Evolutionary conservation across 1,284 basidiomycete genomes (phyloP).

Genomic region (Anthracocystis panici-leucophaei): DNA sequence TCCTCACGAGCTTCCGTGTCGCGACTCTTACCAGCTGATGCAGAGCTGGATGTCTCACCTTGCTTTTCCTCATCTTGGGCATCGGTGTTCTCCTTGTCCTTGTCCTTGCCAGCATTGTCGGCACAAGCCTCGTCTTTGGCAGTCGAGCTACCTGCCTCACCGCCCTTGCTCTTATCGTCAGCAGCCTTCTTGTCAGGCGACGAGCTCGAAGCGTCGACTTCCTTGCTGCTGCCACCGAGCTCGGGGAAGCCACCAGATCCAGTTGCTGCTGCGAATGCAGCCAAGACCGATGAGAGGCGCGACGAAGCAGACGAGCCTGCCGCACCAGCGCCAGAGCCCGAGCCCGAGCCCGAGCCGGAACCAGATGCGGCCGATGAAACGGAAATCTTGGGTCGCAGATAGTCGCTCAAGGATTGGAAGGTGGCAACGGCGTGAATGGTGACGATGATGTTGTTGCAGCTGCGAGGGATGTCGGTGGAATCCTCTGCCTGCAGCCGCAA

Average conservation of each 20-base stretch:
- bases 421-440: conserved; percentile 68
- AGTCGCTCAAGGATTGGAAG: conserved; percentile 64
- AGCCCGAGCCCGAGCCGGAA: conserved; percentile 75
- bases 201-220: conserved; percentile 51
- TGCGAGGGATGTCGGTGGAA: conserved; percentile 55
- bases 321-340: conserved; percentile 35
- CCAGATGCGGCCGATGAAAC: conserved; percentile 63
- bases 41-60: conserved; percentile 18
- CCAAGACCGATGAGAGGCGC: conserved; percentile 87
- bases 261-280: conserved; percentile 81
- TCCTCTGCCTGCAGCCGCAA: conserved; percentile 65
- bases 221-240: conserved; percentile 74
- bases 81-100: conserved; percentile 2
- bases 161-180: conserved; percentile 44
- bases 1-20: conserved; percentile 34
- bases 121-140: background rate
- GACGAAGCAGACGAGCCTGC: conserved; percentile 69
- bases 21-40: conserved; percentile 8
- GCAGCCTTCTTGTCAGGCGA: conserved; percentile 56
- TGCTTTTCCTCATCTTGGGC: conserved; percentile 13
- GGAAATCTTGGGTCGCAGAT: conserved; percentile 64
- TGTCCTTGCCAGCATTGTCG: conserved; percentile 6
- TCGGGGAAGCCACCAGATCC: conserved; percentile 57
- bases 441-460: conserved; percentile 63
- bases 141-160: conserved; percentile 33